phyloP scores from a whole-genome alignment of 2,329 filamentous ascomycete species.

The Pochonia chlamydosporia region DNA sequence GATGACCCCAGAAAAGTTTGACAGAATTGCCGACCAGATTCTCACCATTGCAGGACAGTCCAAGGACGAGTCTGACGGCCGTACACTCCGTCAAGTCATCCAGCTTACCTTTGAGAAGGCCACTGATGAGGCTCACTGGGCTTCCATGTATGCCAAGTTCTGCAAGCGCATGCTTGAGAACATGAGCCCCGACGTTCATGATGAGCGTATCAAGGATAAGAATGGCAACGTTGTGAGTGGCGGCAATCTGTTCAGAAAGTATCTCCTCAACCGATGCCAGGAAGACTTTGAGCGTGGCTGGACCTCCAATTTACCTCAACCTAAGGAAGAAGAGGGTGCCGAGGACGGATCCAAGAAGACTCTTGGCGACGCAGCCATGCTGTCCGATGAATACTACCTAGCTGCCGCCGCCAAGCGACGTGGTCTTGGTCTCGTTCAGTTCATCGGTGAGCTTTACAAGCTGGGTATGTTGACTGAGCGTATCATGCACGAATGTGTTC shows the following conservation, averaged over 20 bases:
- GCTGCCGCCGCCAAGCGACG: conserved; percentile 92
- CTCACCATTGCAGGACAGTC: conserved; percentile 89
- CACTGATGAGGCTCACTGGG: conserved; percentile 97
- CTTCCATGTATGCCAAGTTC: conserved; percentile 98
- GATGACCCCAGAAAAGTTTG: conserved; percentile 99
- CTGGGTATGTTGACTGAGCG: conserved; percentile 96
- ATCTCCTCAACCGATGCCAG: conserved; percentile 95
- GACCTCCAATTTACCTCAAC: conserved; percentile 78
- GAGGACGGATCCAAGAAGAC: conserved; percentile 37
- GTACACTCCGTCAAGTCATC: conserved; percentile 94
- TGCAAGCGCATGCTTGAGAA: conserved; percentile 94
- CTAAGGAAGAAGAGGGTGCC: conserved; percentile 67
- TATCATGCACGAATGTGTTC: conserved; percentile 99
- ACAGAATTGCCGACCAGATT: conserved; percentile 90
- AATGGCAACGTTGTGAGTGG: conserved; percentile 81
- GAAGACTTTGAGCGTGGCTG: conserved; percentile 98
- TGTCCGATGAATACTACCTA: conserved; percentile 95
- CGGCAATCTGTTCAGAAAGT: conserved; percentile 95
- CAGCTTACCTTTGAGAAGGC: conserved; percentile 99
- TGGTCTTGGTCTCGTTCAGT: conserved; percentile 95
- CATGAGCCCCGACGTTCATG: conserved; percentile 91
- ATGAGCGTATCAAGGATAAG: conserved; percentile 92
- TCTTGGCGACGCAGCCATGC: conserved; percentile 67
- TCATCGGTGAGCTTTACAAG: conserved; percentile 99
- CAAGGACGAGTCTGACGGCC: conserved; percentile 89